These are phyloP conservation scores for Heterobasidion occidentale DNA, from an alignment of 1,284 basidiomycete genomes.

Conservation along the genomic window DNA sequence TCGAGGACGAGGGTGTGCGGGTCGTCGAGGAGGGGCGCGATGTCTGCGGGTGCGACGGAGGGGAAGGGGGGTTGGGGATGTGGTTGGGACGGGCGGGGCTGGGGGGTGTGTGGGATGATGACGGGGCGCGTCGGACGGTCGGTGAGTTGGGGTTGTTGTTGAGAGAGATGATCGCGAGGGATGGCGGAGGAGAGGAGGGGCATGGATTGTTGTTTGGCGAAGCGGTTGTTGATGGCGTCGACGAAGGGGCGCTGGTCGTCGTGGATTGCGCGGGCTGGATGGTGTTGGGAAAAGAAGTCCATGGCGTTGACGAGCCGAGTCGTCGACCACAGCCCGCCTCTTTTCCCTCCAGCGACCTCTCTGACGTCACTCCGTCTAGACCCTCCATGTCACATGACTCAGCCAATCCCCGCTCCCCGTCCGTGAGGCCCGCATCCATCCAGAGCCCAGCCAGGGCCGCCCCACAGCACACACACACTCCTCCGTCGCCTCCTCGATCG, in stretches of 20 bases:
- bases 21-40: slow-evolving; percentile 26
- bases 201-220: slow-evolving; percentile 1
- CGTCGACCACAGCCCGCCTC: not conserved
- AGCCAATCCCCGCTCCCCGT: no score
- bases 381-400: no score
- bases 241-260: slow-evolving; percentile 14
- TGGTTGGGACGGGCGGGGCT: slow-evolving; percentile 2
- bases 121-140: not conserved
- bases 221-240: slow-evolving; percentile 16
- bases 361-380: no score
- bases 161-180: not conserved
- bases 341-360: no score
- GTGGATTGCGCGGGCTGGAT: slow-evolving; percentile 2
- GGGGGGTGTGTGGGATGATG: not conserved
- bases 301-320: not conserved
- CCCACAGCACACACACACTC: no score
- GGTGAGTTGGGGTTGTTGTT: not conserved
- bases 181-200: not conserved
- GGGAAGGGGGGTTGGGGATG: slow-evolving; percentile 5
- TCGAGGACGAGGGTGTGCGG: slow-evolving; percentile 62
- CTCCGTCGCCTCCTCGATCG: no score
- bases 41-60: slow-evolving; percentile 21
- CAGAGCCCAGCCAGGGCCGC: no score
- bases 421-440: no score
- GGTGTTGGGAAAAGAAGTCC: slow-evolving; percentile 13